These are phyloP conservation scores for Celoporthe dispersa DNA, from an alignment of 2,329 filamentous ascomycete genomes.

Conservation along the genomic window DNA sequence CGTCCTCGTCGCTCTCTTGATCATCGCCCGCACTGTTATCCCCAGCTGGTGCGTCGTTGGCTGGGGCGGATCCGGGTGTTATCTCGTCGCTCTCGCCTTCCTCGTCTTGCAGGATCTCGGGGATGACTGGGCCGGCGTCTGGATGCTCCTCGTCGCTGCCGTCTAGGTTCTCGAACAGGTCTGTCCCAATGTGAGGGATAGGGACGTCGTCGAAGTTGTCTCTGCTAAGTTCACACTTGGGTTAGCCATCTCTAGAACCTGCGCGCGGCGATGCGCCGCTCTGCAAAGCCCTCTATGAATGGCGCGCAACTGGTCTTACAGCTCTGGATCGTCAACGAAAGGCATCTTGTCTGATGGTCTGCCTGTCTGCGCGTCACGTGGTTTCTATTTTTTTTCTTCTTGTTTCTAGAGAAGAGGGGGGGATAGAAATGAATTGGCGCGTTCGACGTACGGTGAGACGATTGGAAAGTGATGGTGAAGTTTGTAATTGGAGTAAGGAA, in stretches of 20 bases:
- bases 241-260: background rate
- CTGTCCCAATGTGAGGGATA: constrained; percentile 21
- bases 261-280: background rate
- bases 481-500: background rate
- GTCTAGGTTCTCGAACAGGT: constrained; percentile 20
- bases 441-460: background rate
- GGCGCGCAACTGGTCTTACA: constrained; percentile 20
- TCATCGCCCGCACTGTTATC: constrained; percentile 2
- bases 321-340: constrained; percentile 22
- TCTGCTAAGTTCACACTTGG: background rate
- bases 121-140: constrained; percentile 17
- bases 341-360: constrained; percentile 23
- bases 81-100: constrained; percentile 9
- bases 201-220: constrained; percentile 19
- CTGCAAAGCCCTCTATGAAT: background rate
- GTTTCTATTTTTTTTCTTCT: background rate
- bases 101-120: constrained; percentile 18
- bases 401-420: background rate
- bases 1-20: background rate
- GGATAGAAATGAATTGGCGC: background rate
- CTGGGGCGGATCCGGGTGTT: background rate
- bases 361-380: background rate
- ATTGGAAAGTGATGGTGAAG: background rate
- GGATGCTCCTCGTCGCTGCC: constrained; percentile 21
- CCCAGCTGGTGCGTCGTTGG: background rate